Evolutionary conservation across 345 rosid species (phyloP).

Genomic region (Salix caprea): DNA sequence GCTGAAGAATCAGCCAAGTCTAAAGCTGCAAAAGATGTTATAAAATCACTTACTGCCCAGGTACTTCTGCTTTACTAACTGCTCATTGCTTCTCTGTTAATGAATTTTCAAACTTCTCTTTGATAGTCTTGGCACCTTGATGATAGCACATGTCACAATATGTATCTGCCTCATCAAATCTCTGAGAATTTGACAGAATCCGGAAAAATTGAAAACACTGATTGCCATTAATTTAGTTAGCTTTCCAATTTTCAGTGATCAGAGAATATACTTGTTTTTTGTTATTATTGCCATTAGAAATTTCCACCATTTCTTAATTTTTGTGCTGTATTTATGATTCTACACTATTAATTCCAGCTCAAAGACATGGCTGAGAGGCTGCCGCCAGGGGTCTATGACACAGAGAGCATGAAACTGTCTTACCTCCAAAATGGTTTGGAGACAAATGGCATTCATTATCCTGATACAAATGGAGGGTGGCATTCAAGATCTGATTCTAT

Average conservation of each 20-base stretch:
- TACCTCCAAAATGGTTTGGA: constrained; percentile 59
- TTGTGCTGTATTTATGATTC: not conserved
- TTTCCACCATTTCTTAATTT: not conserved
- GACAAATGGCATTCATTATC: constrained; percentile 53
- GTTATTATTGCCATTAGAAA: not conserved
- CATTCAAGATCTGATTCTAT: constrained; percentile 62
- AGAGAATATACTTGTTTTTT: not conserved
- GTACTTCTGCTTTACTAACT: constrained; percentile 29
- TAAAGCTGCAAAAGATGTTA: constrained; percentile 90
- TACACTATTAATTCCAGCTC: constrained; percentile 44
- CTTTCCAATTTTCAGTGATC: not conserved
- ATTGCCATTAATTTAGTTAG: not conserved
- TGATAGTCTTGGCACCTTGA: not conserved
- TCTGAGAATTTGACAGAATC: not conserved
- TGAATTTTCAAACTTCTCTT: not conserved
- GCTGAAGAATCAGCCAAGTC: constrained; percentile 80
- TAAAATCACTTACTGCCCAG: constrained; percentile 90
- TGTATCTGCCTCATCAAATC: not conserved
- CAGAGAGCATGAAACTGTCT: constrained; percentile 44
- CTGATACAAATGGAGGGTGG: constrained; percentile 54
- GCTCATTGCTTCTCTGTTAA: constrained; percentile 1
- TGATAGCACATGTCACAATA: not conserved
- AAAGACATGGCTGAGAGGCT: constrained; percentile 84
- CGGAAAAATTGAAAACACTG: not conserved
- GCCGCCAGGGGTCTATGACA: constrained; percentile 62